Conservation (phyloP, 306 rosid genomes). For the Dalbergia oliveri region DNA sequence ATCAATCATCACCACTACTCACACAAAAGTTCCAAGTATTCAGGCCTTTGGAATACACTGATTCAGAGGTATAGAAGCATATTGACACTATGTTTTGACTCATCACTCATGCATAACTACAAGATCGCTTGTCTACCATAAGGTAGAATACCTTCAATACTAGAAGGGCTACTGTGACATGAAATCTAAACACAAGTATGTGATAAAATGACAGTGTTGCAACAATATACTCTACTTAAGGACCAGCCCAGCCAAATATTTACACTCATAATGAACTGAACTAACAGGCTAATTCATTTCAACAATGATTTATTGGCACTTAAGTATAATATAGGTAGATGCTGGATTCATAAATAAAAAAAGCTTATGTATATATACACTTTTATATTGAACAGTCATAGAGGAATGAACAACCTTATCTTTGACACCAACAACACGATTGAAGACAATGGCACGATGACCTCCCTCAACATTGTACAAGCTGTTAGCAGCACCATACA, state of each 20-base stretch:
- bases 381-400: not conserved
- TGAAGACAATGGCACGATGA: slow-evolving; percentile 54
- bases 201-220: not conserved
- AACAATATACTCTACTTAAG: not conserved
- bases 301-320: slow-evolving; percentile 6
- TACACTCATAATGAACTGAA: not conserved
- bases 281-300: not conserved
- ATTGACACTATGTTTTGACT: not conserved
- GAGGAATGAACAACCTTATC: slow-evolving; percentile 42
- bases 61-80: not conserved
- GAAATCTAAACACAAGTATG: slow-evolving; percentile 16
- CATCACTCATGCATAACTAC: not conserved
- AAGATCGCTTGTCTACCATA: slow-evolving; percentile 25
- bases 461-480: slow-evolving; percentile 57
- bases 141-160: not conserved
- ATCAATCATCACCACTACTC: slow-evolving; percentile 4
- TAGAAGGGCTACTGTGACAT: not conserved
- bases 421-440: slow-evolving; percentile 50
- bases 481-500: slow-evolving; percentile 50
- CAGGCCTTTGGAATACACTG: not conserved
- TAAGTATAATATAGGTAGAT: not conserved
- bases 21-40: not conserved
- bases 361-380: not conserved
- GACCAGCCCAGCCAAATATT: slow-evolving; percentile 2
- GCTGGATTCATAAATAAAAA: not conserved